Conservation (phyloP, 192 early-diverging fungal genomes). For the Fimicolochytrium jonesii region DNA sequence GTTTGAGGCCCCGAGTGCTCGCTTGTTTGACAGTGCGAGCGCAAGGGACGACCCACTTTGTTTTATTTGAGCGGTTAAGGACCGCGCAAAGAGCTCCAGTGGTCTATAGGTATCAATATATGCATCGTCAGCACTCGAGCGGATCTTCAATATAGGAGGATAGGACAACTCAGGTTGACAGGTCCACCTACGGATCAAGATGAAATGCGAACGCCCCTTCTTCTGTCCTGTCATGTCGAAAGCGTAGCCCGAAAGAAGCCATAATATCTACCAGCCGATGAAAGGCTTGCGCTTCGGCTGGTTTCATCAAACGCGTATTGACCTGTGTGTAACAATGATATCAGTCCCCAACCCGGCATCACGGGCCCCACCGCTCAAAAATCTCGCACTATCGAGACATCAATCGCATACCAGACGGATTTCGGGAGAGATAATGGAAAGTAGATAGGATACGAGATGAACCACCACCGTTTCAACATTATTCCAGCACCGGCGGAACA, state of each 20-base stretch:
- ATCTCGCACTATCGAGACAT: conserved; percentile 14
- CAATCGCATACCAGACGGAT: conserved; percentile 18
- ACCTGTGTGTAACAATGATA: conserved; percentile 45
- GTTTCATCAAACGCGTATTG: conserved; percentile 58
- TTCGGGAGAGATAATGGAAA: conserved; percentile 76
- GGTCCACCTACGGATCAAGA: conserved; percentile 71
- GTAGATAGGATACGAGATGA: conserved; percentile 63
- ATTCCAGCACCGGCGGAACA: conserved; percentile 46
- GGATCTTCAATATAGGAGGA: neutral
- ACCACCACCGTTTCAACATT: conserved; percentile 36
- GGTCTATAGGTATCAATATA: conserved; percentile 15
- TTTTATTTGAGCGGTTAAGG: neutral
- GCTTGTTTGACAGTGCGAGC: neutral
- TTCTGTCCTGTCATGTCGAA: conserved; percentile 61
- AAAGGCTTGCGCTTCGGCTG: conserved; percentile 54
- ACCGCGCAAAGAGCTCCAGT: conserved; percentile 28
- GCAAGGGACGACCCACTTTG: neutral
- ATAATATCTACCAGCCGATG: conserved; percentile 61
- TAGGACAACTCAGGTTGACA: neutral
- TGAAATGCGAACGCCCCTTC: conserved; percentile 54
- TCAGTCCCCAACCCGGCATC: neutral
- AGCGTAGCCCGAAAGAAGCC: conserved; percentile 66
- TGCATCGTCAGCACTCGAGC: neutral
- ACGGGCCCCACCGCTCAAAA: no score
- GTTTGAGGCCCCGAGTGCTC: conserved; percentile 41